These are phyloP conservation scores for Oenanthe javanica DNA, from an alignment of 140 eudicot species.

Conservation along the genomic window DNA sequence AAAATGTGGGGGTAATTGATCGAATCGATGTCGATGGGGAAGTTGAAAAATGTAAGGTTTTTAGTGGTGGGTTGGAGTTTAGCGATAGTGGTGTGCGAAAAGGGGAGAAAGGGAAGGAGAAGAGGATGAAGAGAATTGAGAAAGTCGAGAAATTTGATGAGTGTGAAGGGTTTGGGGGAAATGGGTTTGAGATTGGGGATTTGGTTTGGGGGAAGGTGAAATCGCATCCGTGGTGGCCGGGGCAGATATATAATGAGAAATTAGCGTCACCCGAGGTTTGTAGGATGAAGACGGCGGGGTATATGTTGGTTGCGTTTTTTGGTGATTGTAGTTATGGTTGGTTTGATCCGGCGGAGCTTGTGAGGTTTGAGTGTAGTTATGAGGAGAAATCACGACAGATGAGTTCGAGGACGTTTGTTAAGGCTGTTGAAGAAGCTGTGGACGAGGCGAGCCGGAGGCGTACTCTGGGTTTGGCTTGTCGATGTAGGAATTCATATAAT, in stretches of 20 bases:
- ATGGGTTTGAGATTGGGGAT: conserved; percentile 22
- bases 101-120: not conserved
- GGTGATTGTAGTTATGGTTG: conserved; percentile 38
- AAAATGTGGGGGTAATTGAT: not conserved
- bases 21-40: not conserved
- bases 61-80: not conserved
- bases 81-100: not conserved
- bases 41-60: not conserved
- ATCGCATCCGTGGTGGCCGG: conserved; percentile 39
- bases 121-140: not conserved
- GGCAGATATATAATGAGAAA: conserved; percentile 21
- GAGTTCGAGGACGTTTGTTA: conserved; percentile 11
- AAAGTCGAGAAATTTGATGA: not conserved
- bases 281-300: conserved; percentile 19
- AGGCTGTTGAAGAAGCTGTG: conserved; percentile 35
- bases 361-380: conserved; percentile 20
- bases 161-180: not conserved
- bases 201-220: conserved; percentile 24
- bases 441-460: conserved; percentile 25
- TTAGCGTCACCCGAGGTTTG: conserved; percentile 18
- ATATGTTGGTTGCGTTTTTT: conserved; percentile 32
- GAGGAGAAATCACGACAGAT: conserved; percentile 23
- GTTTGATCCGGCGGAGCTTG: conserved; percentile 21
- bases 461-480: conserved; percentile 32
- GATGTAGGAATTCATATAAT: conserved; percentile 16